A percentile compares a stretch with the other conserved stretches of the same genome.
Conservation (phyloP, 306 rosid species). For the Phaseolus lunatus region DNA sequence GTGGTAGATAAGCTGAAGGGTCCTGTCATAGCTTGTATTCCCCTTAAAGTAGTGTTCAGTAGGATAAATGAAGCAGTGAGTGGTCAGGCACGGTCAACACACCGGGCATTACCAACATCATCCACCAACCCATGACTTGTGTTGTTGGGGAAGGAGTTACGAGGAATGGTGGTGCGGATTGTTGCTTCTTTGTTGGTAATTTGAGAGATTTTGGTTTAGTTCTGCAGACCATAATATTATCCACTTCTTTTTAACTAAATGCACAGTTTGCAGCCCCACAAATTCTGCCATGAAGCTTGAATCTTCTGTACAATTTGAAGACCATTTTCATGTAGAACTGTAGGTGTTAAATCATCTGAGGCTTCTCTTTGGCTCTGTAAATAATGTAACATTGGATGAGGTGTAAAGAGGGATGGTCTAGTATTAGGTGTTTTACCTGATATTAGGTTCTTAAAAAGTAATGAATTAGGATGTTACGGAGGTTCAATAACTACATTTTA, state of each 20-base stretch:
- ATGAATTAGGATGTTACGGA: slow-evolving; percentile 61
- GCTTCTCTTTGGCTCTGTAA: slow-evolving; percentile 69
- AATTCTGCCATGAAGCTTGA: slow-evolving; percentile 51
- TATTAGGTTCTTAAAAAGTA: slow-evolving; percentile 55
- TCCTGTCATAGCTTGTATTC: slow-evolving; percentile 84
- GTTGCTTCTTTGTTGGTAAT: slow-evolving; percentile 49
- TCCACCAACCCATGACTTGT: slow-evolving; percentile 54
- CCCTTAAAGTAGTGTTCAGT: slow-evolving; percentile 85
- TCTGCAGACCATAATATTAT: slow-evolving; percentile 44
- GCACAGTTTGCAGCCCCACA: slow-evolving; percentile 53
- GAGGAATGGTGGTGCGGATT: slow-evolving; percentile 40
- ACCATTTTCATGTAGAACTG: slow-evolving; percentile 54
- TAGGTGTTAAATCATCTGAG: slow-evolving; percentile 49
- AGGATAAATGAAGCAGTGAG: slow-evolving; percentile 86
- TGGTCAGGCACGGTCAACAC: slow-evolving; percentile 66
- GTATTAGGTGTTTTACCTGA: slow-evolving; percentile 65
- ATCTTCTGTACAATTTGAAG: slow-evolving; percentile 61
- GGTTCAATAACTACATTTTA: slow-evolving; percentile 50
- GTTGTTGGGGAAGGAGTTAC: slow-evolving; percentile 39
- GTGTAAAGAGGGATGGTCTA: slow-evolving; percentile 71
- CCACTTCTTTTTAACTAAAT: slow-evolving; percentile 45
- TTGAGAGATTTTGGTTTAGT: slow-evolving; percentile 50
- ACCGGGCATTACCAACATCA: slow-evolving; percentile 55
- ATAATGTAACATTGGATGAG: slow-evolving; percentile 76
- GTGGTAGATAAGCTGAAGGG: slow-evolving; percentile 69